A percentile compares a stretch with the other conserved stretches of the same genome.
These are phyloP conservation scores for Eucalyptus regnans DNA, from an alignment of 345 rosid species.

Conservation along the genomic window DNA sequence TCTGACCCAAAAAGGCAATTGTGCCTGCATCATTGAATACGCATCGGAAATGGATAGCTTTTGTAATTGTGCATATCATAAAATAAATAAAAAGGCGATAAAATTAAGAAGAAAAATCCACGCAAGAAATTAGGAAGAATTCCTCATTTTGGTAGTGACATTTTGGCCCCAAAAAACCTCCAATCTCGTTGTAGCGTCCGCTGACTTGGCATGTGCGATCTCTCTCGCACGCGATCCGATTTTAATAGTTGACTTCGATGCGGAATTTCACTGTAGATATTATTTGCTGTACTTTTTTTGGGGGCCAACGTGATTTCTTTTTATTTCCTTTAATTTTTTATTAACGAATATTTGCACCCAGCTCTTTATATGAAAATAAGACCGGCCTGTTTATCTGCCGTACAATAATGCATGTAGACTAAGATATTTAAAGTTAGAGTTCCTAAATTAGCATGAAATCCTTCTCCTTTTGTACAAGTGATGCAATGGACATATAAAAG, in stretches of 20 bases:
- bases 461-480: not conserved
- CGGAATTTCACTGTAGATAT: not conserved
- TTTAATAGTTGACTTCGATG: not conserved
- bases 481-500: not conserved
- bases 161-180: not conserved
- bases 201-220: not conserved
- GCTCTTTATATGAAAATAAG: not conserved
- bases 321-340: not conserved
- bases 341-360: not conserved
- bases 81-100: not conserved
- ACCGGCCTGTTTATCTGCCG: not conserved
- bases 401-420: not conserved
- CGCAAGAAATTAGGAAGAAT: not conserved
- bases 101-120: not conserved
- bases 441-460: not conserved
- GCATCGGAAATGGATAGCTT: not conserved
- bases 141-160: not conserved
- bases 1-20: not conserved
- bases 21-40: not conserved
- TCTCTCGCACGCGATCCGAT: not conserved
- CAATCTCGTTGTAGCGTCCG: not conserved
- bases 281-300: not conserved
- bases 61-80: not conserved
- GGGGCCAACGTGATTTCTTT: accelerated
- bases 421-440: not conserved